Conservation (phyloP, 1,284 basidiomycete species). For the Cryptococcus sp. region DNA sequence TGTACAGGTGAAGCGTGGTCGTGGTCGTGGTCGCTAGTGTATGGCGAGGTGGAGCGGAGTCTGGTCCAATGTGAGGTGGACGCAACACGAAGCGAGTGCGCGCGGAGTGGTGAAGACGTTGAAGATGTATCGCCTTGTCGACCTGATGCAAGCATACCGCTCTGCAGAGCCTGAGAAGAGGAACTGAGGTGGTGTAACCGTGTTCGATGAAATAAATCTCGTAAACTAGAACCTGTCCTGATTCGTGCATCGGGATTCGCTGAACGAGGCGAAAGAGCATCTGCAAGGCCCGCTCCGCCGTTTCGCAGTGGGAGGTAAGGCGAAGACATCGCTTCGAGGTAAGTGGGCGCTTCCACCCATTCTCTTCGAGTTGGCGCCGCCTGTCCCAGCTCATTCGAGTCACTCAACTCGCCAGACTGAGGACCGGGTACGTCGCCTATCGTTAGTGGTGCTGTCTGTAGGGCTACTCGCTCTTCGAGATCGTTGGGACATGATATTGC, state of each 20-base stretch:
- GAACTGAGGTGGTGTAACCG: conserved; percentile 15
- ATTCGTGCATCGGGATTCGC: conserved; percentile 9
- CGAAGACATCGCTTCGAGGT: conserved; percentile 41
- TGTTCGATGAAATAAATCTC: conserved; percentile 25
- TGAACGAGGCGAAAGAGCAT: conserved; percentile 2
- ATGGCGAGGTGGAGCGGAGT: conserved; percentile 1
- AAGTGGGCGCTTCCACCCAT: conserved; percentile 40
- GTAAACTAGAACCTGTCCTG: conserved; percentile 29
- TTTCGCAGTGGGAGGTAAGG: conserved; percentile 7
- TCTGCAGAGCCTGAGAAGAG: not conserved
- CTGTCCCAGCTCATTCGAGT: too few relatives aligned
- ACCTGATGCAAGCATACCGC: too few relatives aligned
- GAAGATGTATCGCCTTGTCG: not conserved
- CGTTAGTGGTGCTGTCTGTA: not conserved
- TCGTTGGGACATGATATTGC: too few relatives aligned
- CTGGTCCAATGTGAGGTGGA: conserved; percentile 7
- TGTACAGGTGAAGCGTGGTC: too few relatives aligned
- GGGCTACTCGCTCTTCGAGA: too few relatives aligned
- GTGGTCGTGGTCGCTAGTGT: too few relatives aligned
- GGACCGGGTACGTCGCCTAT: not conserved
- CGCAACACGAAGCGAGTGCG: conserved; percentile 18
- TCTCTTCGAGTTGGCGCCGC: conserved; percentile 10
- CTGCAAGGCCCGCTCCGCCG: conserved; percentile 14
- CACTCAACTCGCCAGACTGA: conserved; percentile 3
- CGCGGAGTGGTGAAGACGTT: conserved; percentile 27